phyloP scores from a whole-genome alignment of 2,329 filamentous ascomycete species.

The Alternaria arborescens region DNA sequence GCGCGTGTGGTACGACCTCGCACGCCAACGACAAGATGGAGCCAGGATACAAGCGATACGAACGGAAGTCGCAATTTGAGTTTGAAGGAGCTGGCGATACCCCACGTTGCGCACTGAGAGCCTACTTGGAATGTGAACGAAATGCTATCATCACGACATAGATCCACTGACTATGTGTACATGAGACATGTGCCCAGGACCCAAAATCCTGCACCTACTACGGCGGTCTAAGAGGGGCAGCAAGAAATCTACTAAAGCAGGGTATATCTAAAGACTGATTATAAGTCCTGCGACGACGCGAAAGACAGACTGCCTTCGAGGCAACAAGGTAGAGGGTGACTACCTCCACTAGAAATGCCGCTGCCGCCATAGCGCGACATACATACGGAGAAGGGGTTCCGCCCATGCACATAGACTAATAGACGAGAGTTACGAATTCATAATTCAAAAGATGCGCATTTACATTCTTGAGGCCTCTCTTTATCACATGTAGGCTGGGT shows the following conservation, averaged over 20 bases:
- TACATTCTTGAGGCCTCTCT: background rate
- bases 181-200: background rate
- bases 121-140: background rate
- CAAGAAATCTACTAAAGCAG: background rate
- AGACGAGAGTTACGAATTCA: background rate
- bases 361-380: background rate
- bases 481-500: background rate
- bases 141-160: background rate
- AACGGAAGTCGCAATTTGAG: conserved; percentile 22
- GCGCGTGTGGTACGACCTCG: conserved; percentile 34
- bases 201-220: background rate
- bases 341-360: background rate
- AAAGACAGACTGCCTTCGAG: background rate
- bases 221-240: no score
- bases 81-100: conserved; percentile 16
- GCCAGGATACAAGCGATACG: conserved; percentile 36
- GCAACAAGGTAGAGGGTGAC: background rate
- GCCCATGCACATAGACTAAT: background rate
- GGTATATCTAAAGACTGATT: background rate
- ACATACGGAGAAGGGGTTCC: background rate
- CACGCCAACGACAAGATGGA: conserved; percentile 44
- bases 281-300: background rate
- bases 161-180: background rate
- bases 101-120: conserved; percentile 15
- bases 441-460: background rate